Percentiles rank a stretch among this genome's conserved stretches.
Conservation (phyloP, 2,329 filamentous ascomycete species). For the Hypoxylon sp. region DNA sequence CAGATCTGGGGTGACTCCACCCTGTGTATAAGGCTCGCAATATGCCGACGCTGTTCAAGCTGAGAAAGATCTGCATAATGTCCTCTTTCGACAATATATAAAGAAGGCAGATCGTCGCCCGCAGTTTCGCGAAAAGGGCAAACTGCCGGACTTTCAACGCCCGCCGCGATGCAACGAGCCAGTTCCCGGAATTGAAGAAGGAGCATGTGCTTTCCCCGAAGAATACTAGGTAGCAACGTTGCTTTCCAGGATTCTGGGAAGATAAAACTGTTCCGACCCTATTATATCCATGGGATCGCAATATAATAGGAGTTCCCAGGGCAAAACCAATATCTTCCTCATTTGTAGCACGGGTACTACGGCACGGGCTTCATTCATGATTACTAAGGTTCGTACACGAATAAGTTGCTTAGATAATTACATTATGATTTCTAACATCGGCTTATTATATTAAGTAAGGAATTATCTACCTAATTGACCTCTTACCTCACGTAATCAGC, state of each 20-base stretch:
- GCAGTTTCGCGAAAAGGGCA: slow-evolving; percentile 24
- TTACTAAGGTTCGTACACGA: neutral
- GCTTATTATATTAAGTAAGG: neutral
- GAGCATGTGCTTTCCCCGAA: slow-evolving; percentile 5
- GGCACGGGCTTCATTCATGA: neutral
- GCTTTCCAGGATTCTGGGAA: slow-evolving; percentile 1
- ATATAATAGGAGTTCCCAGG: neutral
- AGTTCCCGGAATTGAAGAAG: slow-evolving; percentile 24
- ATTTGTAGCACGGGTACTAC: slow-evolving; percentile 1
- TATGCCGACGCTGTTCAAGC: slow-evolving; percentile 32
- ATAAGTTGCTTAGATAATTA: neutral
- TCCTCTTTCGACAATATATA: slow-evolving; percentile 32
- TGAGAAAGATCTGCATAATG: slow-evolving; percentile 37
- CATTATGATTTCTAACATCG: neutral
- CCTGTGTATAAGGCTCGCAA: slow-evolving; percentile 20
- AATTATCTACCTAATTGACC: too few relatives aligned
- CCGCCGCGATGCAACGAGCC: slow-evolving; percentile 29
- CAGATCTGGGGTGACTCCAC: slow-evolving; percentile 13
- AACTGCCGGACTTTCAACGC: slow-evolving; percentile 31
- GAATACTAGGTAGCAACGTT: slow-evolving; percentile 23
- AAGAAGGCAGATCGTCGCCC: slow-evolving; percentile 36
- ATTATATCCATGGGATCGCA: neutral
- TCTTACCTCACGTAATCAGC: neutral
- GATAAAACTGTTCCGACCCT: neutral
- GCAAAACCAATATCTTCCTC: neutral